A percentile compares a stretch with the other conserved stretches of the same genome.
These are phyloP conservation scores for Liriodendron chinense DNA, from an alignment of 164 flowering plant genomes.

Conservation along the genomic window DNA sequence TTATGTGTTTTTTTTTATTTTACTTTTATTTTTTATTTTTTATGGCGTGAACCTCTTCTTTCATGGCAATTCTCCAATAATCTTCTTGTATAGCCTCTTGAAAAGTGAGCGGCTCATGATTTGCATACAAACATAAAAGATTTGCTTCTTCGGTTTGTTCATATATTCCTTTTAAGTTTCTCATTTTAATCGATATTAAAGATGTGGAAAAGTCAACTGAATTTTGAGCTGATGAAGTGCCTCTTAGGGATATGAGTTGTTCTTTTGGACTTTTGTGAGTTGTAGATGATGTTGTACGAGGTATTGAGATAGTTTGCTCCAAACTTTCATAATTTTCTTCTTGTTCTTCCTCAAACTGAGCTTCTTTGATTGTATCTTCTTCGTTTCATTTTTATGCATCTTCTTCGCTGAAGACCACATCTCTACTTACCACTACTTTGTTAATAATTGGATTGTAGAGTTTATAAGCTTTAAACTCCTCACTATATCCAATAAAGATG, in stretches of 20 bases:
- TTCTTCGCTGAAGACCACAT: too few species aligned
- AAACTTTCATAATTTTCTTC: not conserved
- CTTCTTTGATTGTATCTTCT: not conserved
- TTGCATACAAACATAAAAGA: too few species aligned
- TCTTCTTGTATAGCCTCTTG: not conserved
- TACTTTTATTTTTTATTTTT: not conserved
- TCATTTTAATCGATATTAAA: not conserved
- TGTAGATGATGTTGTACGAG: too few species aligned
- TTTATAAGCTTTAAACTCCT: too few species aligned
- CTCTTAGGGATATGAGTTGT: not conserved
- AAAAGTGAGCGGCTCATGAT: not conserved
- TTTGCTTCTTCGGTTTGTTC: too few species aligned
- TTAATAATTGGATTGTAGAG: too few species aligned
- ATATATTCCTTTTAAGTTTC: not conserved
- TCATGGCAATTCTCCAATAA: too few species aligned
- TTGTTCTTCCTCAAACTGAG: not conserved
- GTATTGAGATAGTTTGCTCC: too few species aligned
- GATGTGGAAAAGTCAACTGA: not conserved
- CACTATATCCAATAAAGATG: too few species aligned
- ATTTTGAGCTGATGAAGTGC: too few species aligned
- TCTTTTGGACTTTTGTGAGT: not conserved
- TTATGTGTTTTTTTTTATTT: too few species aligned
- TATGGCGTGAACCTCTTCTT: not conserved
- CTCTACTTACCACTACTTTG: too few species aligned
- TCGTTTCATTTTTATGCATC: not conserved